Percentiles rank a stretch among this genome's conserved stretches.
These are phyloP conservation scores for Trypanosoma lewisi DNA, from an alignment of 208 protist genomes.

Conservation along the genomic window DNA sequence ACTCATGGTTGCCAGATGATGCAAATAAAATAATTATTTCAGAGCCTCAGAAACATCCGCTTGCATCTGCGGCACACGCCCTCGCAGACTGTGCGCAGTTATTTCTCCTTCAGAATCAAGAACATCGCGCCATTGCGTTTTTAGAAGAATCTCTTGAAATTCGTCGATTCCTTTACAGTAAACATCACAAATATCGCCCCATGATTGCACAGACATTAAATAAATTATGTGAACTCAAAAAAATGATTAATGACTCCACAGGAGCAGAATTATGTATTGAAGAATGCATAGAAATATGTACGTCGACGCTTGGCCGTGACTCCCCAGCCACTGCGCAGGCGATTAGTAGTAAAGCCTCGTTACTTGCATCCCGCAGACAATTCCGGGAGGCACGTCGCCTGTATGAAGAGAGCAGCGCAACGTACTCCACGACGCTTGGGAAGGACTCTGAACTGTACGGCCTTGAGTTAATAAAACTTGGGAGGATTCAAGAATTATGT, in stretches of 20 bases:
- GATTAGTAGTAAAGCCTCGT: conserved; percentile 78
- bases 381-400: conserved; percentile 77
- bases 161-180: conserved; percentile 77
- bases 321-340: conserved; percentile 82
- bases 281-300: conserved; percentile 83
- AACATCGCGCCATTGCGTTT: conserved; percentile 75
- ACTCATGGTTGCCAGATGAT: conserved; percentile 78
- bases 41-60: conserved; percentile 79
- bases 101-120: conserved; percentile 66
- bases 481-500: conserved; percentile 77
- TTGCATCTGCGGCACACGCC: conserved; percentile 78
- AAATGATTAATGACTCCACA: conserved; percentile 68
- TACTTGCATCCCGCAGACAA: conserved; percentile 73
- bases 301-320: conserved; percentile 78
- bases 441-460: conserved; percentile 75
- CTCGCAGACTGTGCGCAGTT: conserved; percentile 84
- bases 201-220: conserved; percentile 91
- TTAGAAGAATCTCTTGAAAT: conserved; percentile 88
- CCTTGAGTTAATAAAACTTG: conserved; percentile 81
- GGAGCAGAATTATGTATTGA: conserved; percentile 88
- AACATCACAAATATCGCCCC: conserved; percentile 76
- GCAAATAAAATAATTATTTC: conserved; percentile 25
- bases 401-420: conserved; percentile 79
- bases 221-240: conserved; percentile 87
- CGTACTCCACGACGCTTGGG: conserved; percentile 69